phyloP scores from a whole-genome alignment of 2,329 filamentous ascomycete species.

The Calonectria multiphialidica region DNA sequence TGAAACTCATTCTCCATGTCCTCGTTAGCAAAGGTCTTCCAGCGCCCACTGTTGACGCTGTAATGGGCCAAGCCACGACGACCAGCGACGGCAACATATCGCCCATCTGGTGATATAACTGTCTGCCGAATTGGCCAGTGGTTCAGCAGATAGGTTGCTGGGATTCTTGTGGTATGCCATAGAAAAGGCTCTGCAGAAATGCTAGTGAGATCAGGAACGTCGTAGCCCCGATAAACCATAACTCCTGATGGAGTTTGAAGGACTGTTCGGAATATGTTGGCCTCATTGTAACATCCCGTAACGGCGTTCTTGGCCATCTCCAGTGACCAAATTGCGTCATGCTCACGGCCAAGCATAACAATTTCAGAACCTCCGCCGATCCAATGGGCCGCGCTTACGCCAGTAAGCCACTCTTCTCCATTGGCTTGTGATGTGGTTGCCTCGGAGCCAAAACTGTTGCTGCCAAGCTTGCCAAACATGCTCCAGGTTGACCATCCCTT shows the following conservation, averaged over 20 bases:
- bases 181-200: conserved; percentile 92
- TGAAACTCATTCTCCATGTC: conserved; percentile 90
- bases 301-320: conserved; percentile 97
- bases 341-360: conserved; percentile 76
- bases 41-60: conserved; percentile 91
- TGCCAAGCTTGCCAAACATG: conserved; percentile 92
- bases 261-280: conserved; percentile 90
- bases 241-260: conserved; percentile 90
- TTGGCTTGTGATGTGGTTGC: conserved; percentile 73
- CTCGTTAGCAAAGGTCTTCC: conserved; percentile 92
- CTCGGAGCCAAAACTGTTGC: conserved; percentile 84
- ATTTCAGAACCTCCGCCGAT: conserved; percentile 89
- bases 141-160: conserved; percentile 84
- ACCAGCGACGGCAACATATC: conserved; percentile 97
- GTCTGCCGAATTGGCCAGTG: conserved; percentile 94
- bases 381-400: conserved; percentile 85
- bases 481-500: conserved; percentile 97
- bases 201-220: conserved; percentile 88
- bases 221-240: conserved; percentile 94
- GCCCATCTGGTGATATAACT: conserved; percentile 90
- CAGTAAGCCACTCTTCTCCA: conserved; percentile 86
- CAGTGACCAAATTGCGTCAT: conserved; percentile 85
- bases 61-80: conserved; percentile 93
- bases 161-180: conserved; percentile 95
- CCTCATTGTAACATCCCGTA: conserved; percentile 89